Evolutionary conservation across 225 moss, liverwort and hornwort genomes (phyloP).

Genomic region (Asterella californica): DNA sequence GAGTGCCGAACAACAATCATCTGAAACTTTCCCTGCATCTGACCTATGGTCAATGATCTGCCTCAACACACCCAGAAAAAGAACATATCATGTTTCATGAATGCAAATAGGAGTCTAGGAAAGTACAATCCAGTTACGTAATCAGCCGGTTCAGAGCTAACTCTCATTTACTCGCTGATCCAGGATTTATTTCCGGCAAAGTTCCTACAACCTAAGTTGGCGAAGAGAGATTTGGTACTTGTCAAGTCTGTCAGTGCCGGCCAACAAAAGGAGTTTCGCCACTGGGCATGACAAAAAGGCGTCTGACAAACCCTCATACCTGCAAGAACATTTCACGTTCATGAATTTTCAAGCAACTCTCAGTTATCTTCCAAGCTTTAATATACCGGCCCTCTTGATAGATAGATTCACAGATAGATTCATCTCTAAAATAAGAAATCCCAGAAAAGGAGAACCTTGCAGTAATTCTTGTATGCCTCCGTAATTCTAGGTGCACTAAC

Average conservation of each 20-base stretch:
- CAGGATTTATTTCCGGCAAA: neutral
- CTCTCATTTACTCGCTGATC: too few species aligned
- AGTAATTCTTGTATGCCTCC: neutral
- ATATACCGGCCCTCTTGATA: neutral
- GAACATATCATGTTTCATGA: too few species aligned
- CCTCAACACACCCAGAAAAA: neutral
- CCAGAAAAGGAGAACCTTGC: neutral
- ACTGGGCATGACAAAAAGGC: conserved; percentile 95
- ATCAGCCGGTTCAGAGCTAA: neutral
- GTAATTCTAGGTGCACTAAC: neutral
- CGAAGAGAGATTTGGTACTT: conserved; percentile 41
- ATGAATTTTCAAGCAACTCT: neutral
- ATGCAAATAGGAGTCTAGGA: too few species aligned
- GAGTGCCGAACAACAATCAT: conserved; percentile 98
- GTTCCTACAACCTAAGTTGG: neutral
- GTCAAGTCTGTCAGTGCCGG: conserved; percentile 98
- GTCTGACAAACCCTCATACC: conserved; percentile 97
- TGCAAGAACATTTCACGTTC: conserved; percentile 24
- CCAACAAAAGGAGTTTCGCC: conserved; percentile 88
- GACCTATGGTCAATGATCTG: conserved; percentile 95
- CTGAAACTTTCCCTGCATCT: conserved; percentile 99
- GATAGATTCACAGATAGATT: neutral
- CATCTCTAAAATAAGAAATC: neutral
- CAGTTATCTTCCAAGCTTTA: neutral
- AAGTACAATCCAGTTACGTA: too few species aligned